A percentile compares a stretch with the other conserved stretches of the same genome.
These are phyloP conservation scores for Pinus albicaulis DNA, from an alignment of 75 land plant genomes.

Conservation along the genomic window DNA sequence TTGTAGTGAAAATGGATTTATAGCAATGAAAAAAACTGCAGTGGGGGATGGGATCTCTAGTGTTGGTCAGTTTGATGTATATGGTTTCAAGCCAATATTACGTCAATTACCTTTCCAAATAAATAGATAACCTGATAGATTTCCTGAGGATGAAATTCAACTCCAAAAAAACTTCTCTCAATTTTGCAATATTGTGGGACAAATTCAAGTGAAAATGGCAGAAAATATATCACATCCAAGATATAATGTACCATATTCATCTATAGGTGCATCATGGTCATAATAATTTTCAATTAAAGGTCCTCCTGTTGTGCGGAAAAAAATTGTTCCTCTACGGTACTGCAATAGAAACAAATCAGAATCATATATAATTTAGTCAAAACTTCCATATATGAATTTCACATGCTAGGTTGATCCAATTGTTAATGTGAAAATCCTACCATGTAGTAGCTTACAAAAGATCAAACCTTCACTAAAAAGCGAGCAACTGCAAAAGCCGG, in stretches of 20 bases:
- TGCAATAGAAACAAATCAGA: constrained; percentile 3
- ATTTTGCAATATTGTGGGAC: too few relatives aligned
- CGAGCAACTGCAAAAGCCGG: constrained; percentile 69
- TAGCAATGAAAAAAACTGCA: too few relatives aligned
- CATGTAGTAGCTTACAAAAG: constrained; percentile 79
- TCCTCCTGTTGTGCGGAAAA: constrained; percentile 48
- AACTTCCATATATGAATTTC: background rate
- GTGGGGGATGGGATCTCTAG: too few relatives aligned
- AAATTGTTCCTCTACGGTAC: constrained; percentile 52
- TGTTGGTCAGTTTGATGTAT: too few relatives aligned
- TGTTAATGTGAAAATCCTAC: constrained; percentile 13
- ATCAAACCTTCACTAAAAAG: constrained; percentile 58
- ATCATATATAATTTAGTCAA: background rate
- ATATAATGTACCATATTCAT: constrained; percentile 34
- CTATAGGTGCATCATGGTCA: constrained; percentile 48
- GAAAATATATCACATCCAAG: background rate
- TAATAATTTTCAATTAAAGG: constrained; percentile 41
- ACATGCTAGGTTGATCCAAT: background rate
- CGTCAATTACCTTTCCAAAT: too few relatives aligned
- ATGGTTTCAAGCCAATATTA: too few relatives aligned
- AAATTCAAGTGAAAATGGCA: too few relatives aligned
- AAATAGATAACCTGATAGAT: too few relatives aligned
- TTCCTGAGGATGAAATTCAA: too few relatives aligned
- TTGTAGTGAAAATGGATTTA: too few relatives aligned
- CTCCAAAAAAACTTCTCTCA: too few relatives aligned